Evolutionary conservation across 371 early-diverging fungal genomes (phyloP), one percentile per base, ranked within the genome.

Genomic region (Nosema muscidifuracis): DNA sequence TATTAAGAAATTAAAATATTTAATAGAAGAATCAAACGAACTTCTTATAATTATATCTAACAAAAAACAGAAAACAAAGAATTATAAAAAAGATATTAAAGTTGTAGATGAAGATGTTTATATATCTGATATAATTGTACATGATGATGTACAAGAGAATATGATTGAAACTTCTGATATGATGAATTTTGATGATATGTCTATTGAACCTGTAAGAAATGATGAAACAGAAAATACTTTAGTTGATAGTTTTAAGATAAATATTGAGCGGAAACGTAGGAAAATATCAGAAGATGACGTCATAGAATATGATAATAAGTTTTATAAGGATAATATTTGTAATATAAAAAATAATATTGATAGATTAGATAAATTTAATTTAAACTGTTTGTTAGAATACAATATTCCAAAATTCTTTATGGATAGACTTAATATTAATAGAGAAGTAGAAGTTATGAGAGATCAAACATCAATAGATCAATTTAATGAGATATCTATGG

Each of bases 241-340:
- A 34, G 3, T 60, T 2, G 26, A 60, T 18, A 60, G 60, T 36
- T 60, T 60, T 31, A 36, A 60, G 2, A 60, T 34, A 34, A 2
- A 2, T 3, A 60, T 34, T 18, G 4, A 4, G 16, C n/a, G n/a
- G n/a, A n/a, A n/a, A n/a, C 30, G 34, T 12, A 2, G 60, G 26
- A 60, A 34, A 34, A 60, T 15, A 34, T 2, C 34, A 34, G 60
- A 60, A 60, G 60, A 60, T 60, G 60, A 60, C 13, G n/a, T 60
- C 1, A 60, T 36, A 16, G 60, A 60, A 36, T 60, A 60, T 18
- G 60, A 60, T 20, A 31, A 10, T 34, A 24, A 13, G 3, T 60
- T 24, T 60, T 60, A 60, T 60, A 60, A 20, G 18, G 26, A 36
- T n/a, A 31, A 60, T 60, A 36, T 60, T 24, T 60, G 60, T n/a